phyloP scores from a whole-genome alignment of 2,329 filamentous ascomycete species.

The Byssothecium circinans region DNA sequence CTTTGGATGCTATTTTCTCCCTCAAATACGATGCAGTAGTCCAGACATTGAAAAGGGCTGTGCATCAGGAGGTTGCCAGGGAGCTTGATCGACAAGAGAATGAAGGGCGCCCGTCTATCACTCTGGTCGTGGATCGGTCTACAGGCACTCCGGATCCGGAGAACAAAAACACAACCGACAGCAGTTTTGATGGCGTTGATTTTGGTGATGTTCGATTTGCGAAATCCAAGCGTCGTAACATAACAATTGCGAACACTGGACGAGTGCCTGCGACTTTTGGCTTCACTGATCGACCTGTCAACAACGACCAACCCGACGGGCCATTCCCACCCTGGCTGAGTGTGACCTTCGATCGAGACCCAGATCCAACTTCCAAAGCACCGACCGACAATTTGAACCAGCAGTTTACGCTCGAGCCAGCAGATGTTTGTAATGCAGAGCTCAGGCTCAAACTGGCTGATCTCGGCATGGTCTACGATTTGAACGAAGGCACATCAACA shows the following conservation, averaged over 20 bases:
- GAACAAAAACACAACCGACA: conserved; percentile 38
- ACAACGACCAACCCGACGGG: conserved; percentile 47
- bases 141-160: conserved; percentile 28
- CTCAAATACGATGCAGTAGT: conserved; percentile 86
- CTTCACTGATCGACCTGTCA: conserved; percentile 72
- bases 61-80: conserved; percentile 83
- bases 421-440: conserved; percentile 74
- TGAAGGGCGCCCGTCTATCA: conserved; percentile 79
- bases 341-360: conserved; percentile 62
- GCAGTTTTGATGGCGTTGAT: conserved; percentile 62
- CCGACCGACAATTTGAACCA: conserved; percentile 36
- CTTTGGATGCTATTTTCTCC: conserved; percentile 78
- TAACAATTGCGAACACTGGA: conserved; percentile 93
- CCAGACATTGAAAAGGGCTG: conserved; percentile 76
- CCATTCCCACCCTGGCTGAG: conserved; percentile 68
- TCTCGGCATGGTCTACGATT: conserved; percentile 62
- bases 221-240: conserved; percentile 62
- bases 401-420: conserved; percentile 74
- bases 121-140: conserved; percentile 72
- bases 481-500: conserved; percentile 68
- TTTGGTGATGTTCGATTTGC: conserved; percentile 77
- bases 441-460: conserved; percentile 69
- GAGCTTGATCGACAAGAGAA: conserved; percentile 92
- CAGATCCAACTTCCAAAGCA: conserved; percentile 40
- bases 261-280: conserved; percentile 76